Evolutionary conservation across 257 asterid genomes (phyloP).

Genomic region (Paulownia fortunei): DNA sequence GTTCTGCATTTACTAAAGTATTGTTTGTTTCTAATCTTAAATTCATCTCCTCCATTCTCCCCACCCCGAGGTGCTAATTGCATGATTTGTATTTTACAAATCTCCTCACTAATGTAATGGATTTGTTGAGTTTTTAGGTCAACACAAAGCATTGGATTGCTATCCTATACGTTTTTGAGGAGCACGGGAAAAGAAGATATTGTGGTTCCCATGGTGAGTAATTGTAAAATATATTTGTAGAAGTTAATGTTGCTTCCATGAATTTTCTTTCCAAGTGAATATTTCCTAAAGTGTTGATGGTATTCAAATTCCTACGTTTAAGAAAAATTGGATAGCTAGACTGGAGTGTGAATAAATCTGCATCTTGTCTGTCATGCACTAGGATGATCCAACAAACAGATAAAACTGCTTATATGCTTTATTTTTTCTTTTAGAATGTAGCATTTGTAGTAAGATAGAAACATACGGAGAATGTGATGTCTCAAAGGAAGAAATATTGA

Average conservation of each 20-base stretch:
- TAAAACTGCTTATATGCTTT: not conserved
- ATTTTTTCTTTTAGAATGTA: not conserved
- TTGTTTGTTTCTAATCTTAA: not conserved
- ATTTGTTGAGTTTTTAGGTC: conserved; percentile 50
- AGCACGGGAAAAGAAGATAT: conserved; percentile 89
- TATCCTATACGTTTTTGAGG: conserved; percentile 83
- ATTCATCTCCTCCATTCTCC: not conserved
- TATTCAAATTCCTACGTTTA: not conserved
- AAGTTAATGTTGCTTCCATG: conserved; percentile 3
- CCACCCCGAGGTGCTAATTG: not conserved
- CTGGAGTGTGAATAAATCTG: not conserved
- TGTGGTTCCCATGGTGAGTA: conserved; percentile 88
- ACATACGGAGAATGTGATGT: not conserved
- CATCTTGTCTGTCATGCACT: conserved; percentile 16
- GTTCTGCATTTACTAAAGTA: not conserved
- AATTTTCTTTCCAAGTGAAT: conserved; percentile 11
- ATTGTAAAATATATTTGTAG: not conserved
- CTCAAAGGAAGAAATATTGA: not conserved
- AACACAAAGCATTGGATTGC: conserved; percentile 85
- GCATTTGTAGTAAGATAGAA: not conserved
- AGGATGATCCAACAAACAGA: not conserved
- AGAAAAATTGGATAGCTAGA: not conserved
- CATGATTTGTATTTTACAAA: conserved; percentile 15
- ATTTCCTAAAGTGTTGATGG: not conserved
- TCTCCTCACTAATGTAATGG: not conserved